These are phyloP conservation scores for Hydnomerulius pinastri DNA, from an alignment of 768 basidiomycete species.

Conservation along the genomic window DNA sequence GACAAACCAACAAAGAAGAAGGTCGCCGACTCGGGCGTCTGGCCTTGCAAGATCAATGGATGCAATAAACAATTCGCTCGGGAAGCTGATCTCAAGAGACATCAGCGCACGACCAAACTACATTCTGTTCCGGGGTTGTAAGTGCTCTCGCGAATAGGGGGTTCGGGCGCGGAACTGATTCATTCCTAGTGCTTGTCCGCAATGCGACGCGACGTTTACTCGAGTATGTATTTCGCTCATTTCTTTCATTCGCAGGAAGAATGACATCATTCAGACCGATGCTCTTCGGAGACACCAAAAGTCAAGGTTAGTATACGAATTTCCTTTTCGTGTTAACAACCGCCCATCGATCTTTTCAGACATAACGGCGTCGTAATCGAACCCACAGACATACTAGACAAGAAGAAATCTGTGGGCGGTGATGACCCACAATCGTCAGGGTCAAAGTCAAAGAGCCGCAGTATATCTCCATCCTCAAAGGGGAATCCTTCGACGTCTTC, in stretches of 20 bases:
- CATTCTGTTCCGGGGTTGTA: constrained; percentile 78
- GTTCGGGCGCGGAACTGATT: constrained; percentile 15
- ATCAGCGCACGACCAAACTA: constrained; percentile 77
- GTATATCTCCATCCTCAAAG: constrained; percentile 47
- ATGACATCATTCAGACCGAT: constrained; percentile 57
- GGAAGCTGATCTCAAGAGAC: constrained; percentile 80
- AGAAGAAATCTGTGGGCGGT: constrained; percentile 20
- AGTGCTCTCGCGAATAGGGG: constrained; percentile 27
- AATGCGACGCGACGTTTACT: constrained; percentile 80
- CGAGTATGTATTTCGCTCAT: constrained; percentile 50
- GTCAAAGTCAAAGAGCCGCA: constrained; percentile 52
- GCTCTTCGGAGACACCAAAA: constrained; percentile 80
- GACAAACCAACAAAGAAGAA: constrained; percentile 59
- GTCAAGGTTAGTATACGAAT: constrained; percentile 54
- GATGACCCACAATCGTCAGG: constrained; percentile 37
- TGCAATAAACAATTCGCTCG: constrained; percentile 83
- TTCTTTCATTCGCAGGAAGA: constrained; percentile 9
- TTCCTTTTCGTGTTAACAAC: constrained; percentile 4
- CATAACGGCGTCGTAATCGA: constrained; percentile 72
- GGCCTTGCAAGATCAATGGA: constrained; percentile 82
- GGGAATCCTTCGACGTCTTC: constrained; percentile 35
- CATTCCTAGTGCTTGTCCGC: constrained; percentile 62
- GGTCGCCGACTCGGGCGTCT: constrained; percentile 50
- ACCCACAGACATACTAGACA: constrained; percentile 33
- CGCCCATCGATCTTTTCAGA: constrained; percentile 26